Evolutionary conservation across 257 asterid genomes (phyloP), one percentile per base, ranked within the genome.

Genomic region (Datura wrightii): DNA sequence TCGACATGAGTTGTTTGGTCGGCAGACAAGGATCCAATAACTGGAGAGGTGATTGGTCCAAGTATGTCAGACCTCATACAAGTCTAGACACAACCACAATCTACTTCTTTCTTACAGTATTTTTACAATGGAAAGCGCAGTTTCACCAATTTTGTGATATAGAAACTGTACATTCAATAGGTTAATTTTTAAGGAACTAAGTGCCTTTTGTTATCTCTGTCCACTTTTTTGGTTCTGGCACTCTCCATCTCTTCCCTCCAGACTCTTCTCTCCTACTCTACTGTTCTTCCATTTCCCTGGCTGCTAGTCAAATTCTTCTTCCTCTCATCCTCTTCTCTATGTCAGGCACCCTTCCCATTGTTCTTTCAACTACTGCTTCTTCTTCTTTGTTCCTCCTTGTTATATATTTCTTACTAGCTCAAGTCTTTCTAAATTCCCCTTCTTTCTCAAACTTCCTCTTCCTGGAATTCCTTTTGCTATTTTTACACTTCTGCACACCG

Each of bases 21-120:
- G 37, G 44, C 39, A 70, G 54, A 70, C 80, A 71, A 71, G 37
- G 80, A 14, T 71, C 79, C 36, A 15, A 16, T 41, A 70, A 70
- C 79, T 70, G 16, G 79, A 37, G 79, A 70, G 18, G 78, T 39
- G 53, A 39, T 39, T 69, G 78, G 78, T 56, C 66, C 66, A 18
- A 59, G 66, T 59, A 59, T 59, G 36, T 2, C 66, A 59, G 36
- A 59, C 66, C 66, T 59, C 31, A n/a, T 8, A n/a, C 36, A 59
- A 59, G 66, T 59, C 36, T n/a, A 59, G 66, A 59, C 66, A 59
- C 13, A n/a, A 59, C 66, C 36, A 59, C 18, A 59, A 59, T n/a
- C 66, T 59, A n/a, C 4, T 3, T 59, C 66, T 59, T 59, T n/a
- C 11, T 59, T 59, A n/a, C 8, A 59, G 66, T n/a, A 59, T n/a